phyloP scores from a whole-genome alignment of 257 asterid species.

The Linderniella brevidens region DNA sequence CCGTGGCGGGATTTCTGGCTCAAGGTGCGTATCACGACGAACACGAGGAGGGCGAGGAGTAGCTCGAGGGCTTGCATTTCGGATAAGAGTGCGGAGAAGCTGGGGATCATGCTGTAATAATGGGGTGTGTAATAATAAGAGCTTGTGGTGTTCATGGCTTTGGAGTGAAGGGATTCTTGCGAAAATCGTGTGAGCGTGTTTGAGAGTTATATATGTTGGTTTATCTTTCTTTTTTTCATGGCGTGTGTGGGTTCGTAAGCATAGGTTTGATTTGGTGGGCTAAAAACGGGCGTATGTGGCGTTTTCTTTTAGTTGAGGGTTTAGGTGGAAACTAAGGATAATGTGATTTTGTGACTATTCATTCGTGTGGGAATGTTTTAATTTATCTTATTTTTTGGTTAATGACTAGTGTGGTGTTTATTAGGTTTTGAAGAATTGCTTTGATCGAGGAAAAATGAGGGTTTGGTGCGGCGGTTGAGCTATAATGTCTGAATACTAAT shows the following conservation, averaged over 20 bases:
- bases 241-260: neutral
- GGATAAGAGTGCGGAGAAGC: slow-evolving; percentile 13
- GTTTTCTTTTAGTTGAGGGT: neutral
- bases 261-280: no score
- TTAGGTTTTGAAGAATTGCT: no score
- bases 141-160: slow-evolving; percentile 16
- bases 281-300: no score
- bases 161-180: slow-evolving; percentile 14
- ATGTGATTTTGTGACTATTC: no score
- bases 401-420: no score
- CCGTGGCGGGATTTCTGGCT: slow-evolving; percentile 37
- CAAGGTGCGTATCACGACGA: slow-evolving; percentile 27
- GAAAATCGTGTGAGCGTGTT: no score
- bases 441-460: no score
- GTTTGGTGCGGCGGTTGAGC: no score
- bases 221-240: neutral
- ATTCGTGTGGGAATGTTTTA: no score
- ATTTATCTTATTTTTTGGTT: no score
- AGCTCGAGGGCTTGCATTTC: slow-evolving; percentile 55
- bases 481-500: no score
- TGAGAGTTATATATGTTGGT: neutral
- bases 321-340: no score
- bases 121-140: neutral
- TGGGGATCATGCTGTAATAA: neutral
- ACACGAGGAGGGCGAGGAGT: slow-evolving; percentile 30